Conservation (phyloP, 2,329 filamentous ascomycete genomes). For the Ploettnerulaceae sp. region DNA sequence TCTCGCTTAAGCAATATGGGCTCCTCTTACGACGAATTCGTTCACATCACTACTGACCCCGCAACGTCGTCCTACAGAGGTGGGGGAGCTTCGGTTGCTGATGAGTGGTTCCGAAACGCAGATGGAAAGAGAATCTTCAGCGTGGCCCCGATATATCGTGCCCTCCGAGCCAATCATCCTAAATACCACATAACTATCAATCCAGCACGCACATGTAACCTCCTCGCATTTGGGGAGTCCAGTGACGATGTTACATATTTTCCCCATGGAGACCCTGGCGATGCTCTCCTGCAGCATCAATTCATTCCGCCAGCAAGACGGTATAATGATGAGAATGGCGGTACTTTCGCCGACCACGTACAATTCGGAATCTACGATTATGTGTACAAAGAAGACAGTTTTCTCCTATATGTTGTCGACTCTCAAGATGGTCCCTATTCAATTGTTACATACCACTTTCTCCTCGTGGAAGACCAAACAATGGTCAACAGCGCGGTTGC, state of each 20-base stretch:
- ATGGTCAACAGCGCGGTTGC: conserved; percentile 15
- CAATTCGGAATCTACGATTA: conserved; percentile 27
- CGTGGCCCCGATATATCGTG: conserved; percentile 20
- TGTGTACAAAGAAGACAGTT: conserved; percentile 19
- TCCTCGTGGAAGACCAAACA: conserved; percentile 21
- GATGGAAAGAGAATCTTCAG: conserved; percentile 23
- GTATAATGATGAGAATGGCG: conserved; percentile 26
- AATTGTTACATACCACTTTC: conserved; percentile 18
- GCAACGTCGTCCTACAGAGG: background rate
- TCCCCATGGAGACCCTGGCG: conserved; percentile 9
- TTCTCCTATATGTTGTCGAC: conserved; percentile 26
- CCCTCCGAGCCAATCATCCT: conserved; percentile 22
- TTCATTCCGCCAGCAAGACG: conserved; percentile 26
- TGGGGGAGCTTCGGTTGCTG: conserved; percentile 7
- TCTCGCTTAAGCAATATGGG: conserved; percentile 8
- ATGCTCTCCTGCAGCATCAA: conserved; percentile 16
- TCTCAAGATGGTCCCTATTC: conserved; percentile 18
- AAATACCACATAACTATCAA: conserved; percentile 25
- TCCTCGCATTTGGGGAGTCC: conserved; percentile 26
- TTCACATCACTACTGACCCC: conserved; percentile 19
- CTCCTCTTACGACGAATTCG: conserved; percentile 23
- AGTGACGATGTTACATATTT: conserved; percentile 19
- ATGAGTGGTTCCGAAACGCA: conserved; percentile 22
- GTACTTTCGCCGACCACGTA: conserved; percentile 18
- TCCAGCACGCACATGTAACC: conserved; percentile 6